Conservation (phyloP, 176 grass and related monocot genomes). For the Avena sativa region DNA sequence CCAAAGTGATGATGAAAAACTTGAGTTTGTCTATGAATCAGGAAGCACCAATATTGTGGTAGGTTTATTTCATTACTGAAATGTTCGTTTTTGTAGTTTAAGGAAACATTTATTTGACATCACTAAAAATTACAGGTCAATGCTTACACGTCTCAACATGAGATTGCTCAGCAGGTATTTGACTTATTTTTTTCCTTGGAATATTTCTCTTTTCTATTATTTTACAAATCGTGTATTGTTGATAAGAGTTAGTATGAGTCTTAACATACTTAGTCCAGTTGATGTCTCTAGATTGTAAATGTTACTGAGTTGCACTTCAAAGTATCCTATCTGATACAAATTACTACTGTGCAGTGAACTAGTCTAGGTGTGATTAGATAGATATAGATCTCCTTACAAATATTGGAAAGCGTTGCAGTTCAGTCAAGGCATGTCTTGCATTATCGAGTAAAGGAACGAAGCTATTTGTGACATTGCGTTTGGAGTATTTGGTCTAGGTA, state of each 20-base stretch:
- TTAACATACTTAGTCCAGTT: not conserved
- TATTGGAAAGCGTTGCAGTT: not conserved
- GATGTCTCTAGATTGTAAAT: not conserved
- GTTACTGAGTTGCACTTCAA: not conserved
- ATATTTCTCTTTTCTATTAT: conserved; percentile 7
- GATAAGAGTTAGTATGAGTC: not conserved
- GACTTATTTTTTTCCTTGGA: conserved; percentile 7
- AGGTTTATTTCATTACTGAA: conserved; percentile 30
- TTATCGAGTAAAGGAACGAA: not conserved
- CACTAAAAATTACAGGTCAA: conserved; percentile 64
- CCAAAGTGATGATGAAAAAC: conserved; percentile 94
- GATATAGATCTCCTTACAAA: not conserved
- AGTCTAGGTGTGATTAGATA: conserved; percentile 16
- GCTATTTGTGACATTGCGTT: not conserved
- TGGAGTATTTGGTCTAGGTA: not conserved
- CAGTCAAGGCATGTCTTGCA: not conserved
- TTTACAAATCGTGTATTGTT: not conserved
- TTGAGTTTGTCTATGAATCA: conserved; percentile 99
- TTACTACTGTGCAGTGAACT: not conserved
- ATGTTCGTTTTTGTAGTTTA: conserved; percentile 32
- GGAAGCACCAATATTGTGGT: conserved; percentile 93
- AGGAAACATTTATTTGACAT: conserved; percentile 31
- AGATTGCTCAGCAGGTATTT: conserved; percentile 89
- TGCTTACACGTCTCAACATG: conserved; percentile 81
- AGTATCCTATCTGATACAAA: conserved; percentile 3